These are phyloP conservation scores for Helminthosporium solani DNA, from an alignment of 2,329 filamentous ascomycete genomes.

Conservation along the genomic window DNA sequence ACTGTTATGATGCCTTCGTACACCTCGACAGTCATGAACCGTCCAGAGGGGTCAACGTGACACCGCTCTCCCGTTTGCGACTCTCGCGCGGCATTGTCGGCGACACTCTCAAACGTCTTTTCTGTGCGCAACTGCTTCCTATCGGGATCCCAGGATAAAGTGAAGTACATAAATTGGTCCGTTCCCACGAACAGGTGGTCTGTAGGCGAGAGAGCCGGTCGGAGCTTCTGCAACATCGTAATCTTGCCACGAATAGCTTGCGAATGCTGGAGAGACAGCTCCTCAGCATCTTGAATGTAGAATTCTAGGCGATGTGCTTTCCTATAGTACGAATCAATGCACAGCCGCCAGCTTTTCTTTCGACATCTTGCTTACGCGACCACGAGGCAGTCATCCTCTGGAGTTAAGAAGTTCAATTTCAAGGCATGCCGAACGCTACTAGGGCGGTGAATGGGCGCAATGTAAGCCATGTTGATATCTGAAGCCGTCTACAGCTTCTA, in stretches of 20 bases:
- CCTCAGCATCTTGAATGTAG: slow-evolving; percentile 68
- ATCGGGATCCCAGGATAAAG: slow-evolving; percentile 73
- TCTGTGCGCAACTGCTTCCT: slow-evolving; percentile 56
- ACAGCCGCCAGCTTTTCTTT: background rate
- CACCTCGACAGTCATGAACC: slow-evolving; percentile 66
- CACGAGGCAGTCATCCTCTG: slow-evolving; percentile 77
- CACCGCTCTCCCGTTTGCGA: slow-evolving; percentile 81
- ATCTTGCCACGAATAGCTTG: slow-evolving; percentile 82
- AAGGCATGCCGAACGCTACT: slow-evolving; percentile 90
- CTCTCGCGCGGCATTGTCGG: slow-evolving; percentile 65
- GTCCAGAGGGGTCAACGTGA: slow-evolving; percentile 76
- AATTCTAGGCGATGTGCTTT: slow-evolving; percentile 86
- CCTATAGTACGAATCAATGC: slow-evolving; percentile 35
- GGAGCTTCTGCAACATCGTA: slow-evolving; percentile 78
- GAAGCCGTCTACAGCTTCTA: slow-evolving; percentile 10
- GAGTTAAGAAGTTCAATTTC: slow-evolving; percentile 71
- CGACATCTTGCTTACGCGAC: slow-evolving; percentile 67
- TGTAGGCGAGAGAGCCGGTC: slow-evolving; percentile 69
- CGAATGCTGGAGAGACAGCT: slow-evolving; percentile 61
- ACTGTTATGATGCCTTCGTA: slow-evolving; percentile 69
- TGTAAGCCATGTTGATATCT: slow-evolving; percentile 72
- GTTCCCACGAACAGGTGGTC: slow-evolving; percentile 93
- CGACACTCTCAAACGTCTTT: slow-evolving; percentile 60
- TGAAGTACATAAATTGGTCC: slow-evolving; percentile 87
- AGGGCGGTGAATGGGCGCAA: slow-evolving; percentile 88